phyloP scores from a whole-genome alignment of 345 rosid genomes.

The Syzygium jambos region DNA sequence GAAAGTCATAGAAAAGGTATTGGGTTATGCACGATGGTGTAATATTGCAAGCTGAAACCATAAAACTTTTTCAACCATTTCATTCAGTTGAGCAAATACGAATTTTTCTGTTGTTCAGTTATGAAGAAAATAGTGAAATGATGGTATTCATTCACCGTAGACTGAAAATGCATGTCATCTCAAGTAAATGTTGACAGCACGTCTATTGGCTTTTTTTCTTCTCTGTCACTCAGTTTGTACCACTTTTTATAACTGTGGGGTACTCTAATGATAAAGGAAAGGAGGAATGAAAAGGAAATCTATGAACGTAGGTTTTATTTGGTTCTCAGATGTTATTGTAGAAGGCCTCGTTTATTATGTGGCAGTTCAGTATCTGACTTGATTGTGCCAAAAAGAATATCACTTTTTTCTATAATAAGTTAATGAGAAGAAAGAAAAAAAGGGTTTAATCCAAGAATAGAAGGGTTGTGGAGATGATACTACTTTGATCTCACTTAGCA shows the following conservation, averaged over 20 bases:
- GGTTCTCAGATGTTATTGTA: background rate
- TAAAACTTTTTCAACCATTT: background rate
- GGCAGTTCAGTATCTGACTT: background rate
- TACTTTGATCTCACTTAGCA: background rate
- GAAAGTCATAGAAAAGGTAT: background rate
- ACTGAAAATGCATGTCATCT: background rate
- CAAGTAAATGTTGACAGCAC: background rate
- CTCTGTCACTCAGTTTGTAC: background rate
- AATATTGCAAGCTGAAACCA: background rate
- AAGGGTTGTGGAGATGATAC: background rate
- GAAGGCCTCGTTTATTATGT: background rate
- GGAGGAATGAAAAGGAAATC: background rate
- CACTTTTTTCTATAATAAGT: background rate
- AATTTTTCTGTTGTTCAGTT: background rate
- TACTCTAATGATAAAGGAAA: background rate
- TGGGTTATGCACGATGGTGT: background rate
- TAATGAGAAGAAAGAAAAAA: background rate
- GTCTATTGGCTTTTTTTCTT: background rate
- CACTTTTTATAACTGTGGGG: background rate
- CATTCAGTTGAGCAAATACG: background rate
- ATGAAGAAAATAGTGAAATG: background rate
- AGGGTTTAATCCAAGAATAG: background rate
- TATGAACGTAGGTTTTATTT: background rate
- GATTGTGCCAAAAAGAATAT: background rate
- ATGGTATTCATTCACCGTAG: background rate